A percentile compares a stretch with the other conserved stretches of the same genome.
These are phyloP conservation scores for Paratinospora sagittata DNA, from an alignment of 164 flowering plant genomes.

Conservation along the genomic window DNA sequence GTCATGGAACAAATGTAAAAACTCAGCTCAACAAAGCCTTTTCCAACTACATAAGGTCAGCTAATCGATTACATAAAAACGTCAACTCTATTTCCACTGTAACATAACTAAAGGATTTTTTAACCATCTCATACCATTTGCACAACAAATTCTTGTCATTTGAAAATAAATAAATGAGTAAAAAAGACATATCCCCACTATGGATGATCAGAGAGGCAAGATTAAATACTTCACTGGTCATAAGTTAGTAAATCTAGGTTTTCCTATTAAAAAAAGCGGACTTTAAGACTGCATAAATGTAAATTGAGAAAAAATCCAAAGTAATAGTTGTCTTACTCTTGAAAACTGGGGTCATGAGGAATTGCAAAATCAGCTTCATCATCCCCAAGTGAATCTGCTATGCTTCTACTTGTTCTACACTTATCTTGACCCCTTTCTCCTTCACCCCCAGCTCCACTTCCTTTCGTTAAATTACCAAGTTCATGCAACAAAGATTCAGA, in stretches of 20 bases:
- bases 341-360: constrained; percentile 25
- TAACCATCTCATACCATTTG: neutral
- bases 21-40: too few relatives aligned
- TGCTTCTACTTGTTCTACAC: constrained; percentile 42
- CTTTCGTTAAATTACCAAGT: constrained; percentile 44
- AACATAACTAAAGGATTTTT: neutral
- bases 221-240: neutral
- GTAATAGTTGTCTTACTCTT: constrained; percentile 36
- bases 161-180: neutral
- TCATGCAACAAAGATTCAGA: constrained; percentile 61
- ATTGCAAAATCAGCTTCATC: constrained; percentile 76
- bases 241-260: too few relatives aligned
- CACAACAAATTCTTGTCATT: neutral
- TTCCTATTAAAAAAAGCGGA: neutral
- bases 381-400: constrained; percentile 92
- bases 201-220: neutral
- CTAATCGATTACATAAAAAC: neutral
- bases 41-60: too few relatives aligned
- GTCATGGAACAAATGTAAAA: too few relatives aligned
- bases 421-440: constrained; percentile 34
- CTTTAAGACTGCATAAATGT: neutral
- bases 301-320: neutral
- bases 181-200: neutral
- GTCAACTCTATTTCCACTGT: neutral
- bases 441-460: constrained; percentile 33